phyloP scores from a whole-genome alignment of 2,329 filamentous ascomycete genomes.

The Aspergillus pseudotamarii region DNA sequence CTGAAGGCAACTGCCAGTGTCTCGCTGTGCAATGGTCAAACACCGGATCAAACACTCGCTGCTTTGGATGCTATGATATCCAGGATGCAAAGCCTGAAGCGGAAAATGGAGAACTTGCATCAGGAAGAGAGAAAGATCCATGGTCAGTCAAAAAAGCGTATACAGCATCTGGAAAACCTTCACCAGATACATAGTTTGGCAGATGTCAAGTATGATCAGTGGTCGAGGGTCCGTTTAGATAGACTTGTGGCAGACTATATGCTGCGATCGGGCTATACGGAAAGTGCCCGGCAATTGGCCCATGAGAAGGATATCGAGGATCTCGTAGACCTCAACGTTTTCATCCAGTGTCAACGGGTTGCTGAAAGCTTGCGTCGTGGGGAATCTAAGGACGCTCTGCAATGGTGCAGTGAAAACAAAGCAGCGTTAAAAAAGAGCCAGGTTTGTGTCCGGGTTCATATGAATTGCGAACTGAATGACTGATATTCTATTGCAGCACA shows the following conservation, averaged over 20 bases:
- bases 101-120: constrained; percentile 77
- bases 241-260: constrained; percentile 91
- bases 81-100: constrained; percentile 82
- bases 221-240: constrained; percentile 81
- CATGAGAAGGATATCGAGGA: constrained; percentile 74
- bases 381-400: constrained; percentile 75
- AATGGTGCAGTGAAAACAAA: constrained; percentile 93
- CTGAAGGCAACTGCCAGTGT: constrained; percentile 61
- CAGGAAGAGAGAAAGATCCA: constrained; percentile 80
- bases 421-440: constrained; percentile 87
- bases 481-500: constrained; percentile 57
- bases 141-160: constrained; percentile 72
- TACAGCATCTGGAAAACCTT: constrained; percentile 78
- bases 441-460: constrained; percentile 50
- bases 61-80: constrained; percentile 82
- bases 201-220: constrained; percentile 91
- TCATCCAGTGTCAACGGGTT: constrained; percentile 78
- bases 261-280: constrained; percentile 77
- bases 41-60: constrained; percentile 72
- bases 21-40: constrained; percentile 64
- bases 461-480: neutral
- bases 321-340: constrained; percentile 86
- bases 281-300: constrained; percentile 75
- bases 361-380: constrained; percentile 70
- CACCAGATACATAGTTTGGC: constrained; percentile 78